Percentiles rank a stretch among this genome's conserved stretches.
phyloP scores from a whole-genome alignment of 2,329 filamentous ascomycete species.

The Paraphoma chrysanthemicola region DNA sequence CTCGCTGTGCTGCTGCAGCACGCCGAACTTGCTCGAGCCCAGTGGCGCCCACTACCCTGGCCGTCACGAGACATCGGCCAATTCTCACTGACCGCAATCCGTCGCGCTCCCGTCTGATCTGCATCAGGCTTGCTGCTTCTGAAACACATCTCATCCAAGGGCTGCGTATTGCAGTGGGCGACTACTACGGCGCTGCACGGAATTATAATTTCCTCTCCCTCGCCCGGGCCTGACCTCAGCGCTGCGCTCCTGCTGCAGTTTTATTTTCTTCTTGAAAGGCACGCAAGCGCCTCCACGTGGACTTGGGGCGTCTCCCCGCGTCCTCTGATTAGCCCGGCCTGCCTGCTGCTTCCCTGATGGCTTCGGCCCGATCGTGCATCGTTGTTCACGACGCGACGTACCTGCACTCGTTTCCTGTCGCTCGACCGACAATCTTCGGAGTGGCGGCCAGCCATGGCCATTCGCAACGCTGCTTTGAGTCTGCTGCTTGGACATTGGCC shows the following conservation, averaged over 20 bases:
- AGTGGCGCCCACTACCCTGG: background rate
- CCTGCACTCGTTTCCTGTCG: background rate
- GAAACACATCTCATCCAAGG: slow-evolving; percentile 22
- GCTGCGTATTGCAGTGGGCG: background rate
- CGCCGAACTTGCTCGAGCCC: background rate
- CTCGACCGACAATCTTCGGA: background rate
- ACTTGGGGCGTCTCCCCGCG: background rate
- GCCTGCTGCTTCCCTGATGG: slow-evolving; percentile 9
- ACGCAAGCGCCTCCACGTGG: slow-evolving; percentile 8
- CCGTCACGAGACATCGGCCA: slow-evolving; percentile 28
- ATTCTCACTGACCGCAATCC: slow-evolving; percentile 8
- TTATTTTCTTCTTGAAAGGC: background rate
- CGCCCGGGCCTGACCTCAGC: background rate
- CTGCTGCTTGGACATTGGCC: background rate
- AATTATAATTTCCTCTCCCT: background rate
- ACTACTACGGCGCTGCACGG: background rate
- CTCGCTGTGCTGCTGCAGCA: background rate
- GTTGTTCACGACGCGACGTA: slow-evolving; percentile 6
- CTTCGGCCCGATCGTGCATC: slow-evolving; percentile 5
- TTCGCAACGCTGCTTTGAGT: background rate
- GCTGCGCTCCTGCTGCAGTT: background rate
- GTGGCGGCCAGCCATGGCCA: background rate
- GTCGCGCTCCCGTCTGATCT: slow-evolving; percentile 38
- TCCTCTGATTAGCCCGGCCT: slow-evolving; percentile 6
- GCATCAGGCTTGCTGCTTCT: slow-evolving; percentile 21